Conservation (phyloP, 495 filamentous ascomycete species). For the Daldinia grandis region DNA sequence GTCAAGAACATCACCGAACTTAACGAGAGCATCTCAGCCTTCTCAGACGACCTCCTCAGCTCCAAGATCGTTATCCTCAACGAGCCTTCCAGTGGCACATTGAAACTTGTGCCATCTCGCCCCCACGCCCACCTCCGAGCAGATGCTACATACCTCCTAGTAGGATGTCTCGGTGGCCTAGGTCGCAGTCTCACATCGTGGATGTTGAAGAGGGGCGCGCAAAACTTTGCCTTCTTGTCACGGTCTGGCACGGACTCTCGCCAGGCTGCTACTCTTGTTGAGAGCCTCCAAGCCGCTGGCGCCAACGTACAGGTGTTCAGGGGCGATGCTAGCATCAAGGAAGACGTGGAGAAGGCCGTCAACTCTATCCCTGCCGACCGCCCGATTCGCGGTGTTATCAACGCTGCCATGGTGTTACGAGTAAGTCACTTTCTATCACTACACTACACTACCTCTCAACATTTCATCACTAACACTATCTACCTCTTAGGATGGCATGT, state of each 20-base stretch:
- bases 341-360: slow-evolving; percentile 23
- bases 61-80: slow-evolving; percentile 11
- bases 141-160: slow-evolving; percentile 58
- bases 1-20: slow-evolving; percentile 19
- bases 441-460: too few relatives aligned
- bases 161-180: slow-evolving; percentile 65
- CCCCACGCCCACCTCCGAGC: slow-evolving; percentile 4
- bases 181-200: slow-evolving; percentile 59
- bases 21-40: slow-evolving; percentile 22
- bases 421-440: slow-evolving; percentile 12
- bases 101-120: neutral
- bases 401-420: slow-evolving; percentile 61
- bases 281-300: slow-evolving; percentile 12
- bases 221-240: slow-evolving; percentile 59
- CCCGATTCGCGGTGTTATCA: slow-evolving; percentile 57
- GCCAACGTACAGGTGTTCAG: slow-evolving; percentile 23
- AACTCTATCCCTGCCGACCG: slow-evolving; percentile 22
- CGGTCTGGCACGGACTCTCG: slow-evolving; percentile 51
- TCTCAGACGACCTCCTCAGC: slow-evolving; percentile 25
- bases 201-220: slow-evolving; percentile 60
- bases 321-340: slow-evolving; percentile 28
- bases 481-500: slow-evolving; percentile 48
- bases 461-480: neutral
- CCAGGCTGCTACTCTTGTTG: slow-evolving; percentile 20
- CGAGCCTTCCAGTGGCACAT: slow-evolving; percentile 35